Evolutionary conservation across 768 basidiomycete genomes (phyloP).

Genomic region (Gloeopeniophorella convolvens): DNA sequence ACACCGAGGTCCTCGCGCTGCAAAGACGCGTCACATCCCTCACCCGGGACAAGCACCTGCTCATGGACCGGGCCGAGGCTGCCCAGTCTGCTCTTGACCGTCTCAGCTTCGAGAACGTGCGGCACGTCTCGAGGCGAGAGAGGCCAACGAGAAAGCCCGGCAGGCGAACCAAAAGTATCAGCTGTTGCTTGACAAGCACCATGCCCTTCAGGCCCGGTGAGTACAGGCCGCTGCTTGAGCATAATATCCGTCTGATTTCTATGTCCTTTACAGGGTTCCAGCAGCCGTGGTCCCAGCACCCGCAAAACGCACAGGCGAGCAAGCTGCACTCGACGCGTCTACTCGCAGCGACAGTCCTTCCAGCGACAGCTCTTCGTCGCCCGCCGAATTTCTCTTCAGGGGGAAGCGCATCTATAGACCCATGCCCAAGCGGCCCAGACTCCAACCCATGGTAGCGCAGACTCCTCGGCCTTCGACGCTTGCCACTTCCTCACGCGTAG

Average conservation of each 20-base stretch:
- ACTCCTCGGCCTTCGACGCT: not conserved
- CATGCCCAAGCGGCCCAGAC: constrained; percentile 1
- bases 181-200: not conserved
- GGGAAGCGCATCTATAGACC: not conserved
- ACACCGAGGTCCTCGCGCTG: not conserved
- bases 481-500: not conserved
- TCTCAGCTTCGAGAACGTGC: constrained; percentile 6
- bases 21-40: constrained; percentile 1
- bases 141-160: not conserved
- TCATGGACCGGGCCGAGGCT: constrained; percentile 6
- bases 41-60: constrained; percentile 10
- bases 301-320: constrained; percentile 4
- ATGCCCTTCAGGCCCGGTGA: not conserved
- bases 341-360: not conserved
- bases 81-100: not conserved
- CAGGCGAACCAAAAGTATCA: not conserved
- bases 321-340: constrained; percentile 12
- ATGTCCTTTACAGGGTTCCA: not conserved
- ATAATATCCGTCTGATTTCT: not conserved
- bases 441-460: not conserved
- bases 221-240: not conserved
- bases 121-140: constrained; percentile 3
- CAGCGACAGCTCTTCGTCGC: not conserved
- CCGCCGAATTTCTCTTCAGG: not conserved
- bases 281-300: not conserved